Evolutionary conservation across 2,329 filamentous ascomycete species (phyloP).

Genomic region (Zymoseptoria ardabiliae): DNA sequence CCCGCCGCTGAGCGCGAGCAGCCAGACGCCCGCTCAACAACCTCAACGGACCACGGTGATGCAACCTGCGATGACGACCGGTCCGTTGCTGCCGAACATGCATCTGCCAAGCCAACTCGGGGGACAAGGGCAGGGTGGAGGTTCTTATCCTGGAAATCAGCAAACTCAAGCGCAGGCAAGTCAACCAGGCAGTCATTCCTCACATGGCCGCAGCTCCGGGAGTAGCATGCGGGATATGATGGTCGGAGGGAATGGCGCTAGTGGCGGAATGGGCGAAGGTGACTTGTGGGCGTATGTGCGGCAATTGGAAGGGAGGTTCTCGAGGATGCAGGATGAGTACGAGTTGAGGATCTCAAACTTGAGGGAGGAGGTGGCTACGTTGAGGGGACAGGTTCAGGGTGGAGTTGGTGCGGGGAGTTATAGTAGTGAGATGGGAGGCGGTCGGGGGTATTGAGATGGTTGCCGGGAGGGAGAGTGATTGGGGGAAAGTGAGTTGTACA

Average conservation of each 20-base stretch:
- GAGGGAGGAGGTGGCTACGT: constrained; percentile 37
- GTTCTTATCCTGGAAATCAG: neutral
- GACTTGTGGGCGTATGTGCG: constrained; percentile 68
- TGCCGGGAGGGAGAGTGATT: too few species aligned
- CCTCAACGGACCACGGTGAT: constrained; percentile 12
- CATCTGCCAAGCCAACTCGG: constrained; percentile 30
- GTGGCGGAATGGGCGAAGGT: constrained; percentile 32
- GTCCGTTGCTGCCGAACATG: constrained; percentile 32
- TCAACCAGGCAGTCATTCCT: constrained; percentile 45
- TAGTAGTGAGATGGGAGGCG: constrained; percentile 24
- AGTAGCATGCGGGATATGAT: constrained; percentile 63
- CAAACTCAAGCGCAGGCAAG: constrained; percentile 25
- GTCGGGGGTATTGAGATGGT: constrained; percentile 1
- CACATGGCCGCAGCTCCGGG: constrained; percentile 48
- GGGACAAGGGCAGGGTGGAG: neutral
- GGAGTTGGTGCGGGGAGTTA: constrained; percentile 24
- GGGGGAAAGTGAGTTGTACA: too few species aligned
- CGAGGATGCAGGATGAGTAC: constrained; percentile 42
- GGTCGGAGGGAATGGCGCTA: constrained; percentile 18
- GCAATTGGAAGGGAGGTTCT: constrained; percentile 52
- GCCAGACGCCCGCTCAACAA: constrained; percentile 20
- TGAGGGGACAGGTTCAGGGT: constrained; percentile 22
- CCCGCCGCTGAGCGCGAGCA: constrained; percentile 31
- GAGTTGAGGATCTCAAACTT: constrained; percentile 37
- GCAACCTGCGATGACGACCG: constrained; percentile 24